phyloP scores from a whole-genome alignment of 257 asterid species.

The Solanum infundibuliforme region DNA sequence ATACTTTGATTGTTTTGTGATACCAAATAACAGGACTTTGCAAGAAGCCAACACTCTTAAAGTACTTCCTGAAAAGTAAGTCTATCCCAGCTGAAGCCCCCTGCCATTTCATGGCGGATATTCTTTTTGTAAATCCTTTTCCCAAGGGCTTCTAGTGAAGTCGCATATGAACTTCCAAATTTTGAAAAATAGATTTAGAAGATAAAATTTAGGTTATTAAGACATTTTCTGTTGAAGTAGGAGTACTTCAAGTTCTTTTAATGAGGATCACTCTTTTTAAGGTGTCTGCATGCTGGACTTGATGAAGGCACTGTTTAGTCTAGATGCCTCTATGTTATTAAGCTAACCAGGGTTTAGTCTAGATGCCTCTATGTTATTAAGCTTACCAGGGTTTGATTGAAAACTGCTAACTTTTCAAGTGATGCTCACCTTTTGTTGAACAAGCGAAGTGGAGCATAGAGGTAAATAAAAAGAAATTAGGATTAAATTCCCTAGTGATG shows the following conservation, averaged over 20 bases:
- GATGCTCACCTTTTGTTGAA: not conserved
- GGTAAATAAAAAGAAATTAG: not conserved
- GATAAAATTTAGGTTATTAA: not conserved
- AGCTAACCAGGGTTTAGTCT: not conserved
- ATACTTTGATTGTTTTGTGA: slow-evolving; percentile 9
- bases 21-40: slow-evolving; percentile 6
- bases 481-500: not conserved
- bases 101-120: not conserved
- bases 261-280: not conserved
- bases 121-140: not conserved
- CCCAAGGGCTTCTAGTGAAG: not conserved
- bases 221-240: not conserved
- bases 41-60: slow-evolving; percentile 11
- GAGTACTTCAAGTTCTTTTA: not conserved
- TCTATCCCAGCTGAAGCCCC: slow-evolving; percentile 2
- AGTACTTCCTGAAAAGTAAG: slow-evolving; percentile 14
- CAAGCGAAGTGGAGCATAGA: not conserved
- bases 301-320: not conserved
- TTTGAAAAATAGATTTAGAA: not conserved
- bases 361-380: not conserved
- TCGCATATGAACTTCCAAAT: not conserved
- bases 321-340: not conserved
- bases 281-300: not conserved
- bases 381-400: not conserved
- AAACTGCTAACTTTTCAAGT: not conserved